Conservation (phyloP, 345 rosid genomes). For the Eucalyptus pauciflora region DNA sequence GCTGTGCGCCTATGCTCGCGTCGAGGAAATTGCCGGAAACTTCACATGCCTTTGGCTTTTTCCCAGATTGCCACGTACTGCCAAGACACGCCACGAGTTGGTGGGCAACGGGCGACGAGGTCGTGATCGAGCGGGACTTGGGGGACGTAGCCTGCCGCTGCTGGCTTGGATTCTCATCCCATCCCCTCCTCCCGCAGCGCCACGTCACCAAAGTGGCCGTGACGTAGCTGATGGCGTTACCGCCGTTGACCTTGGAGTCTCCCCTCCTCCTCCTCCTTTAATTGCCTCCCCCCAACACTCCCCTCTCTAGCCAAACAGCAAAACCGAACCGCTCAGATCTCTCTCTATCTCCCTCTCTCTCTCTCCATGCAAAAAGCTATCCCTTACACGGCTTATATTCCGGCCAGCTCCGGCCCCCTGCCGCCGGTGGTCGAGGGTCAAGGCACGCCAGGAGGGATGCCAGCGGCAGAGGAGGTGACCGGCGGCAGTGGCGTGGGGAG, state of each 20-base stretch:
- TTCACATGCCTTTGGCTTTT: background rate
- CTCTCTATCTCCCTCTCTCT: background rate
- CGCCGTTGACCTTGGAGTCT: slow-evolving; percentile 40
- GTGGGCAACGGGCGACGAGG: background rate
- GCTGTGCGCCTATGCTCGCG: background rate
- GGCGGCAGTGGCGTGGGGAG: background rate
- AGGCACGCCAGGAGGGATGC: background rate
- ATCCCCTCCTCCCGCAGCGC: background rate
- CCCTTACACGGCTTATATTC: slow-evolving; percentile 19
- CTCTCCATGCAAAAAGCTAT: slow-evolving; percentile 50
- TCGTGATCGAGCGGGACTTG: background rate
- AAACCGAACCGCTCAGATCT: background rate
- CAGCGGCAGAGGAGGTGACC: background rate
- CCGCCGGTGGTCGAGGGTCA: background rate
- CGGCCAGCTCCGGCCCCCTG: background rate
- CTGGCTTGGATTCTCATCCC: background rate
- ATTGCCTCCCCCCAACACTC: background rate
- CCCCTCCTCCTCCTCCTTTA: background rate
- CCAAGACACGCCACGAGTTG: background rate
- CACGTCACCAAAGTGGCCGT: slow-evolving; percentile 25
- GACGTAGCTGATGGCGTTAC: slow-evolving; percentile 49
- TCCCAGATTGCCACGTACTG: background rate
- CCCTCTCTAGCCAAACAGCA: background rate
- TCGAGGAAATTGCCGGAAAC: background rate
- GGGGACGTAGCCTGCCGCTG: background rate